A percentile compares a stretch with the other conserved stretches of the same genome.
Evolutionary conservation across 108 stramenopile genomes (phyloP).

Genomic region (Fistulifera pelliculosa): DNA sequence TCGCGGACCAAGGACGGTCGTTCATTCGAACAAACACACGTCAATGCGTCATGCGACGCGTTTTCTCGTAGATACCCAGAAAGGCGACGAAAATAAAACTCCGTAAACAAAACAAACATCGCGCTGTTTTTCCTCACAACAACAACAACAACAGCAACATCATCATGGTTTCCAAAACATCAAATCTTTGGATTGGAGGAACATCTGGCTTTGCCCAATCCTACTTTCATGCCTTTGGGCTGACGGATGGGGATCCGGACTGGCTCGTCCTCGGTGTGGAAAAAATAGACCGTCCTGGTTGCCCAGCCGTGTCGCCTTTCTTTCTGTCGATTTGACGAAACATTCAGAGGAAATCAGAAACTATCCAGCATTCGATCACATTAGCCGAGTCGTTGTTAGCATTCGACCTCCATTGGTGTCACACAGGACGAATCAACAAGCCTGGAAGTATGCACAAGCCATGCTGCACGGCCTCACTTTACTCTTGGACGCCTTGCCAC

Average conservation of each 20-base stretch:
- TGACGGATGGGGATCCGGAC: background rate
- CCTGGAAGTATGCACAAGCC: conserved; percentile 3
- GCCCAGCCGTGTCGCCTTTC: background rate
- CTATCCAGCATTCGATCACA: background rate
- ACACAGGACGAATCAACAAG: conserved; percentile 1
- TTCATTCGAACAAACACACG: too few species aligned
- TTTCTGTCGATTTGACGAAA: conserved; percentile 6
- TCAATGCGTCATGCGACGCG: too few species aligned
- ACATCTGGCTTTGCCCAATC: conserved; percentile 18
- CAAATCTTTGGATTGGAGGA: conserved; percentile 21
- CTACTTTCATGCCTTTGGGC: conserved; percentile 7
- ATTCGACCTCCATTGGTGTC: conserved; percentile 16
- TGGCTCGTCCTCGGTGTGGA: conserved; percentile 14
- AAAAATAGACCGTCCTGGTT: conserved; percentile 13
- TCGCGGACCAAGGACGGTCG: too few species aligned
- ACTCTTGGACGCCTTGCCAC: conserved; percentile 3
- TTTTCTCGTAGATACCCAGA: too few species aligned
- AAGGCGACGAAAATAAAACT: too few species aligned
- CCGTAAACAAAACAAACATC: too few species aligned
- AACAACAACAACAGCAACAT: too few species aligned
- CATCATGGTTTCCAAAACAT: background rate
- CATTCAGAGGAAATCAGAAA: background rate
- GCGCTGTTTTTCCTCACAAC: too few species aligned
- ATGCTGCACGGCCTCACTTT: conserved; percentile 12
- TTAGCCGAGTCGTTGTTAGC: conserved; percentile 4